Evolutionary conservation across 1,284 basidiomycete species (phyloP).

Genomic region (Apiotrichum sp.): DNA sequence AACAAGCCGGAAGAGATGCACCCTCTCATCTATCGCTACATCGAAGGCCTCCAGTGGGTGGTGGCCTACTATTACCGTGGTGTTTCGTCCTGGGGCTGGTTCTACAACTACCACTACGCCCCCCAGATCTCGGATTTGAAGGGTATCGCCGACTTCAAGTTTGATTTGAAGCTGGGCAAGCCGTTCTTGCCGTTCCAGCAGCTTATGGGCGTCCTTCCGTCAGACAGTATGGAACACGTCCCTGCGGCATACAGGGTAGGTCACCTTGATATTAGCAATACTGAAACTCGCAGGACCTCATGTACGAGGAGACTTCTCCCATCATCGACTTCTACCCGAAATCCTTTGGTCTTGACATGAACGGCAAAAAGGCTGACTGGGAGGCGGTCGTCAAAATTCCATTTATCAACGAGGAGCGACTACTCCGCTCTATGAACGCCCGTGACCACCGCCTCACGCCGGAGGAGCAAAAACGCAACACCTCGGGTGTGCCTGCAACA

Average conservation of each 20-base stretch:
- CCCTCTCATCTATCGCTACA: slow-evolving; percentile 69
- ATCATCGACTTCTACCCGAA: slow-evolving; percentile 92
- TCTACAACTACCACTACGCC: slow-evolving; percentile 96
- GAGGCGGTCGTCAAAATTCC: slow-evolving; percentile 99
- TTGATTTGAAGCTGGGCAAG: slow-evolving; percentile 76
- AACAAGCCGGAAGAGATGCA: slow-evolving; percentile 59
- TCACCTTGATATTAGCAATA: neutral
- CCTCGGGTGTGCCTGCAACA: slow-evolving; percentile 65
- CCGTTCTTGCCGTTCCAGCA: slow-evolving; percentile 96
- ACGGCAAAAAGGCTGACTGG: slow-evolving; percentile 98
- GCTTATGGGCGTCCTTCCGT: slow-evolving; percentile 94
- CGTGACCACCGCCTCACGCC: slow-evolving; percentile 68
- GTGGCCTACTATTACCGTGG: slow-evolving; percentile 98
- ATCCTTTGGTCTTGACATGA: slow-evolving; percentile 87
- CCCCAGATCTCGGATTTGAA: slow-evolving; percentile 86
- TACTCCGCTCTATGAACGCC: slow-evolving; percentile 79
- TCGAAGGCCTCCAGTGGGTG: slow-evolving; percentile 97
- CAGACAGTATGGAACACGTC: slow-evolving; percentile 79
- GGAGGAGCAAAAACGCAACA: slow-evolving; percentile 74
- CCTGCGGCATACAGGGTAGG: slow-evolving; percentile 73
- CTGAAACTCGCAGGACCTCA: slow-evolving; percentile 61
- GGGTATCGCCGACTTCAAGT: slow-evolving; percentile 69
- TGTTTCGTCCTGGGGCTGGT: slow-evolving; percentile 97
- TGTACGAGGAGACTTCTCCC: slow-evolving; percentile 77
- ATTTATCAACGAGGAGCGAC: slow-evolving; percentile 80